Base-by-base conservation (phyloP, 2,329 filamentous ascomycete genomes). In the Neocucurbitaria cava region DNA sequence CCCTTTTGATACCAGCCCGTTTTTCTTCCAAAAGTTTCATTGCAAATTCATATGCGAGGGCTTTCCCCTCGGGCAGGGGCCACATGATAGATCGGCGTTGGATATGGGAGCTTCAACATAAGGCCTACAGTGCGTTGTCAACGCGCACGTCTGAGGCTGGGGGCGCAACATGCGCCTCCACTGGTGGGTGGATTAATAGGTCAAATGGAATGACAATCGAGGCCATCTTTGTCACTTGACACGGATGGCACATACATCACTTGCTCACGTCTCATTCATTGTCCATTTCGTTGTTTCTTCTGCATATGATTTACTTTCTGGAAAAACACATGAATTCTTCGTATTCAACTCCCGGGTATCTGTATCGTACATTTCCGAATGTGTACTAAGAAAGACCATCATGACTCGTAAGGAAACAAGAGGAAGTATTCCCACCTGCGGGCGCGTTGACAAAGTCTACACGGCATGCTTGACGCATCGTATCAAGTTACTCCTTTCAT, bases 1-100 rank as follows among this genome's bases (percentile, higher is more conserved):
- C 66, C 63, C 61, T 56, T 64, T 65, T 68, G 64, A 69, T 68
- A 65, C 64, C 65, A 68, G 64, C 65, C 65, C 65, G 54, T 59
- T 58, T 43, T 56, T 61, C 48, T 60, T 54, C 54, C 57, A 69
- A 73, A 73, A 72, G 62, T 61, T 71, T 70, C 64, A 61, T 54
- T 62, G 63, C 68, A 67, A 42, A 28, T 51, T 56, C 45, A 62
- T 60, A 64, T 57, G 17, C 31, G 31, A 17, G 54, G 48, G 52
- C 59, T 57, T 55, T 54, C 51, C 13, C 31, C 17, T 15, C 13
- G 13, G 31, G 3, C 17, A 15, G 31, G 31, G 13, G 13, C 15
- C n/a, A 44, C 51, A 59, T 57, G 62, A 51, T 52, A 54, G 63
- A 50, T 54, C 47, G 58, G 61, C 56, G 58, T 64, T 64, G 52